A percentile compares a stretch with the other conserved stretches of the same genome.
Conservation (phyloP, 2,329 filamentous ascomycete genomes). For the Rhinocladiella similis region DNA sequence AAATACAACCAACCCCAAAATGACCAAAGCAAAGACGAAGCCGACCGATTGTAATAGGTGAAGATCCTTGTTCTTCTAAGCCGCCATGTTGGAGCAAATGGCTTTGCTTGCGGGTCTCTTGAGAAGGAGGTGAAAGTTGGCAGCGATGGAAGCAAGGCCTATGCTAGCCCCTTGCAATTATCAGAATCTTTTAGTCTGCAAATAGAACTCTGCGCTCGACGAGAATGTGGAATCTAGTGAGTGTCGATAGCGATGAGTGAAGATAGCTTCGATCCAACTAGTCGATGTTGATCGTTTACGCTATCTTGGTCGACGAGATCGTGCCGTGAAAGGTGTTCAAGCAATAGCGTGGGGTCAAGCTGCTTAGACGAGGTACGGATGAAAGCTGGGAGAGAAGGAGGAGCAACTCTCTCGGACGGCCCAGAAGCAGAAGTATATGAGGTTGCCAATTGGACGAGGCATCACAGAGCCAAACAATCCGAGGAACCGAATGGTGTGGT, state of each 20-base stretch:
- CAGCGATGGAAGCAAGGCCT: too few relatives aligned
- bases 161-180: too few relatives aligned
- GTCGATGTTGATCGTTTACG: too few relatives aligned
- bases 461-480: constrained; percentile 14
- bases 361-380: constrained; percentile 7
- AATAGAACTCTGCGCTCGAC: too few relatives aligned
- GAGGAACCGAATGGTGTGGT: not conserved
- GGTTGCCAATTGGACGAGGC: constrained; percentile 23
- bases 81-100: constrained; percentile 13
- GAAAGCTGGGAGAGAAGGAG: constrained; percentile 6
- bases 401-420: constrained; percentile 1
- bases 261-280: too few relatives aligned
- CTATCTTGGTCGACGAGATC: too few relatives aligned
- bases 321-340: too few relatives aligned
- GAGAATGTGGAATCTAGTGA: too few relatives aligned
- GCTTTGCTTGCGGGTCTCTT: not conserved
- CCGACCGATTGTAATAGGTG: constrained; percentile 21
- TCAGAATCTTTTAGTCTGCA: too few relatives aligned
- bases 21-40: constrained; percentile 25
- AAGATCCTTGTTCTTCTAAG: constrained; percentile 7
- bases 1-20: constrained; percentile 11
- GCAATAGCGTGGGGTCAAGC: not conserved
- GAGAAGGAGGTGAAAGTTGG: not conserved
- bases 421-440: constrained; percentile 23
- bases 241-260: too few relatives aligned